These are phyloP conservation scores for Erodium moschatum DNA, from an alignment of 441 rosid species.

Conservation along the genomic window DNA sequence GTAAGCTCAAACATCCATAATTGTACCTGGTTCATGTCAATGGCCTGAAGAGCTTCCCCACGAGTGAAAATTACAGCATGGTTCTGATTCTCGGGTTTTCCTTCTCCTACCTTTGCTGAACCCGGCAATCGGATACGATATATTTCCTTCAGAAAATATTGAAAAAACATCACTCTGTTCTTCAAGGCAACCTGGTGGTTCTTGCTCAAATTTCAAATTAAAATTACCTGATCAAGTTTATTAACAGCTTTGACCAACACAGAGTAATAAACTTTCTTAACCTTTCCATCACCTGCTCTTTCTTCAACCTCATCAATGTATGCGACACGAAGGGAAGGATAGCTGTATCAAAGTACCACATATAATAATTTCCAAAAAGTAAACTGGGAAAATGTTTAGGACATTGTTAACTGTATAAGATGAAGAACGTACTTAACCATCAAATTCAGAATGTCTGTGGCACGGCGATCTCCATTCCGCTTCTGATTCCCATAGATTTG, in stretches of 20 bases:
- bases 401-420: slow-evolving; percentile 20
- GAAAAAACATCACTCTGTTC: slow-evolving; percentile 22
- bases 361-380: slow-evolving; percentile 16
- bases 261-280: slow-evolving; percentile 75
- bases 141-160: slow-evolving; percentile 53
- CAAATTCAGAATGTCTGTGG: slow-evolving; percentile 87
- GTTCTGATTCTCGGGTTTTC: slow-evolving; percentile 90
- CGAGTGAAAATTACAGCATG: slow-evolving; percentile 80
- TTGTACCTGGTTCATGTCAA: slow-evolving; percentile 94
- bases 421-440: slow-evolving; percentile 80
- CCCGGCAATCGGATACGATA: slow-evolving; percentile 86
- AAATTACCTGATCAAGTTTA: slow-evolving; percentile 78
- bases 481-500: slow-evolving; percentile 93
- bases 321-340: slow-evolving; percentile 91
- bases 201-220: slow-evolving; percentile 16
- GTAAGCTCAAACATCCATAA: slow-evolving; percentile 7
- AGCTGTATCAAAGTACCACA: slow-evolving; percentile 38
- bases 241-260: slow-evolving; percentile 86
- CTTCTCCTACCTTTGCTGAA: slow-evolving; percentile 78
- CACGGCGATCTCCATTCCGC: slow-evolving; percentile 86
- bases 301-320: slow-evolving; percentile 94
- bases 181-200: not conserved
- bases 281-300: slow-evolving; percentile 54
- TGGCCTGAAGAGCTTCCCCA: slow-evolving; percentile 88
- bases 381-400: not conserved